Evolutionary conservation across 2,329 filamentous ascomycete species (phyloP).

Genomic region (Aspergillus tamarii): DNA sequence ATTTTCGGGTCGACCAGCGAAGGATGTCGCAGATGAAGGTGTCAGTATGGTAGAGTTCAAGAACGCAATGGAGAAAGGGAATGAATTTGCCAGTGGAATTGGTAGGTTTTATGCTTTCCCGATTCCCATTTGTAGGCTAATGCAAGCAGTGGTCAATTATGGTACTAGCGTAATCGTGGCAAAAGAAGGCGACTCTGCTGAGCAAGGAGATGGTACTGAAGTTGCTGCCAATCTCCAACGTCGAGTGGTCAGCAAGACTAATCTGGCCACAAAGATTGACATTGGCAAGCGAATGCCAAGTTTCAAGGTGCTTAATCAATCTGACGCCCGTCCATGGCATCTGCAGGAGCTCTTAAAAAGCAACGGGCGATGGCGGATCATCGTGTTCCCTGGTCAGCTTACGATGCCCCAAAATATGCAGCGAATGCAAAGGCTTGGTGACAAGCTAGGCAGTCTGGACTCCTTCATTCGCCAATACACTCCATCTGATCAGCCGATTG

Average conservation of each 20-base stretch:
- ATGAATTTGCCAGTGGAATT: constrained; percentile 62
- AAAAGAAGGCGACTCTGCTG: constrained; percentile 52
- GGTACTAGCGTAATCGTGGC: constrained; percentile 59
- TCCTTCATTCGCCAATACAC: not conserved
- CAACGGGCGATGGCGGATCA: constrained; percentile 42
- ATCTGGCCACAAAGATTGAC: constrained; percentile 31
- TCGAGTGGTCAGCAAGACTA: constrained; percentile 19
- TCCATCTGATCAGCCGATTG: not conserved
- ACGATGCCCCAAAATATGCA: not conserved
- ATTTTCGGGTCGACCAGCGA: constrained; percentile 61
- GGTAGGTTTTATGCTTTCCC: constrained; percentile 29
- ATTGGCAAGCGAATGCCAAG: constrained; percentile 41
- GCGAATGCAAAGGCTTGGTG: not conserved
- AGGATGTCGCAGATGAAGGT: constrained; percentile 63
- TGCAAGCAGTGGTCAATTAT: constrained; percentile 56
- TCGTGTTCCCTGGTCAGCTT: constrained; percentile 52
- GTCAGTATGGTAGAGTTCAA: constrained; percentile 68
- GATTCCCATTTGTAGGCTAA: constrained; percentile 23
- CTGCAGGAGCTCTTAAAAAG: constrained; percentile 40
- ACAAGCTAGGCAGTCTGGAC: not conserved
- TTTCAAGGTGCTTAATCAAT: constrained; percentile 39
- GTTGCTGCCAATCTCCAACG: not conserved
- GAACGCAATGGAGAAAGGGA: constrained; percentile 61
- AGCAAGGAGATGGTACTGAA: not conserved
- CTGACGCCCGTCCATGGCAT: constrained; percentile 44